Conservation (phyloP, 805 yeast species). For the Jamesozyma rosinii region DNA sequence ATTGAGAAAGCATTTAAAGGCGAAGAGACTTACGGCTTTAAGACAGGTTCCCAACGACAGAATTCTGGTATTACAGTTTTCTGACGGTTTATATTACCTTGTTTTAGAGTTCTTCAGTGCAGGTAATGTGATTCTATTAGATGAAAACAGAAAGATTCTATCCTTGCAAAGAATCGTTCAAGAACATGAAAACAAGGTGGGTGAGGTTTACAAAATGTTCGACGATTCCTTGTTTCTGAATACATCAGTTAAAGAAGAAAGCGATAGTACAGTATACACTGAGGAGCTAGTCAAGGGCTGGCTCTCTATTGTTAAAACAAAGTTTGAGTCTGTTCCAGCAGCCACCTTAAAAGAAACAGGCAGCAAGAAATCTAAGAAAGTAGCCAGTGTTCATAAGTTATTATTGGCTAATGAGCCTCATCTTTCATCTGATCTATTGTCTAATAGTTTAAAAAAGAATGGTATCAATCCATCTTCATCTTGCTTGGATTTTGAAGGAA, state of each 20-base stretch:
- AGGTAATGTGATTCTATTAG: slow-evolving; percentile 77
- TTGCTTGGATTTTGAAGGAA: slow-evolving; percentile 25
- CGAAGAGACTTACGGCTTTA: slow-evolving; percentile 58
- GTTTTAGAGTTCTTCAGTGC: slow-evolving; percentile 92
- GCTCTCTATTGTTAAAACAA: slow-evolving; percentile 21
- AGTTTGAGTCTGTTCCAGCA: slow-evolving; percentile 2
- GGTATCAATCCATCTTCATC: slow-evolving; percentile 42
- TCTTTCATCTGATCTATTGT: slow-evolving; percentile 69
- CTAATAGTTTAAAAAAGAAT: slow-evolving; percentile 40
- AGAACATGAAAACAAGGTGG: slow-evolving; percentile 64
- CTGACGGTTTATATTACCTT: slow-evolving; percentile 68
- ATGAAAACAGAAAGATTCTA: slow-evolving; percentile 56
- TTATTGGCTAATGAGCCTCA: slow-evolving; percentile 61
- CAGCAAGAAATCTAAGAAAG: slow-evolving; percentile 35
- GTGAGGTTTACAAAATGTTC: slow-evolving; percentile 58
- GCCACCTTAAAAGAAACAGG: slow-evolving; percentile 5
- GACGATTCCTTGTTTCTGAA: slow-evolving; percentile 39
- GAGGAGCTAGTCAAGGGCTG: slow-evolving; percentile 18
- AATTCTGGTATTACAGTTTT: slow-evolving; percentile 72
- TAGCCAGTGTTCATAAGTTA: slow-evolving; percentile 58
- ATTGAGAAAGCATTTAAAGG: slow-evolving; percentile 67
- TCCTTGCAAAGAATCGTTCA: slow-evolving; percentile 71
- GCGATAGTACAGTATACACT: neutral
- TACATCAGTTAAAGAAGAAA: slow-evolving; percentile 5
- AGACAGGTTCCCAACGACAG: slow-evolving; percentile 74